Evolutionary conservation across 768 basidiomycete species (phyloP), one percentile per base, ranked within the genome.

Genomic region (Lactarius deliciosus): DNA sequence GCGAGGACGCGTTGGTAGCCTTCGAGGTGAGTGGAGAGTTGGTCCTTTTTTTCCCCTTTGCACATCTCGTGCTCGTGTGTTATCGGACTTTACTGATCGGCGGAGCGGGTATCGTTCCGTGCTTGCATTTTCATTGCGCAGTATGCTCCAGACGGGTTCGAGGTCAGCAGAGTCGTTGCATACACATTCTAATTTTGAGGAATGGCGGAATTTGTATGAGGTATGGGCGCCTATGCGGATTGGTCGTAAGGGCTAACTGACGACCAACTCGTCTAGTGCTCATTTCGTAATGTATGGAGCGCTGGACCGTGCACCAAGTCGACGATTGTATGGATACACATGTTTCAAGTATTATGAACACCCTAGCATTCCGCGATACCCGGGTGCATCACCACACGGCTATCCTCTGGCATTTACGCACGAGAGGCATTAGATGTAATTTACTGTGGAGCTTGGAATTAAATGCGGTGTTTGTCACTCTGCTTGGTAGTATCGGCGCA

Each of bases 1-100:
- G 65, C 16, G 65, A 66, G 57, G 65, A 66, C 34, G 65, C 61
- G 61, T 55, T 67, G 47, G 50, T 67, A 16, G 66, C 61, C 8
- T 67, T 67, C n/a, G 66, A 67, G 57, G 66, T 67, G 50, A 58
- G 61, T 32, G 30, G 9, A 10, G 15, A 13, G 40, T 5, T 5
- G 20, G 20, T 32, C 32, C 41, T 32, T 20, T 13, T 13, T 25
- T n/a, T 9, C 7, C n/a, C n/a, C n/a, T n/a, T n/a, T n/a, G n/a
- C n/a, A n/a, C n/a, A n/a, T n/a, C 34, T 11, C 32, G 56, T 47
- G 34, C 3, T 18, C 18, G n/a, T 47, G n/a, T 22, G 47, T 47
- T 47, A 13, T 47, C 16, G 30, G 38, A 22, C 18, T 8, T 62
- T 62, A 18, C 22, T 50, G 50, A 54, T 4, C 34, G 36, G 7